Base-by-base conservation (phyloP, 805 yeast species). In the Hanseniaspora vineae region DNA sequence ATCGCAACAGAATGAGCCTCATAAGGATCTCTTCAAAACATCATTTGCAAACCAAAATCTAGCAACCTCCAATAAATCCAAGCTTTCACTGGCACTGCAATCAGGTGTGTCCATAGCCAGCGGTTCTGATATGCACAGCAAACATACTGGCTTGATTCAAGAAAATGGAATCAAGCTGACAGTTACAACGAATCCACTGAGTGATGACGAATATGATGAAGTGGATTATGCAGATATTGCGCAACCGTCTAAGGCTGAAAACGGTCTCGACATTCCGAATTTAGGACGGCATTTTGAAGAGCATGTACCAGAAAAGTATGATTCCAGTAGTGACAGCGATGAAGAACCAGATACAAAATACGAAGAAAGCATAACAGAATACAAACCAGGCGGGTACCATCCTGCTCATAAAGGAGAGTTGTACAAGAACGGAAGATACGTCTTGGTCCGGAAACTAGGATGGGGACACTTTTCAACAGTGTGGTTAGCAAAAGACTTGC, bases 391-490 rank as follows among this genome's bases (percentile, higher is more conserved):
- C 20, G 99, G 99, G 0, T 92, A 92, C 62, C 98, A 92, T 60
- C 96, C 98, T 0, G 92, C 94, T 12, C 78, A 66, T 53, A 78
- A 87, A 45, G 97, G 97, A 6, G 98, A 94, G 61, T 66, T 66
- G 19, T 90, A 82, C 64, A 84, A 86, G 56, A 71, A 83, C 48
- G 78, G 78, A 17, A 76, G 84, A 50, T 92, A 92, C 62, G 72
- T 80, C 1, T 66, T 92, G 44, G 89, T 85, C 31, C 76, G 97
- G 51, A 92, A 92, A 61, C 70, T 92, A 3, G 99, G 99, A 0
- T 92, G 99, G 99, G 99, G 99, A 35, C 97, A 92, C 66, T 92
- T 92, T 61, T 82, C 95, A 29, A 92, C 96, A 1, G 97, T 86
- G 19, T 89, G 96, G 97, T 69, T 85, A 31, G 97, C 96, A 4